phyloP scores from a whole-genome alignment of 345 rosid genomes.

The Eucalyptus brandiana region DNA sequence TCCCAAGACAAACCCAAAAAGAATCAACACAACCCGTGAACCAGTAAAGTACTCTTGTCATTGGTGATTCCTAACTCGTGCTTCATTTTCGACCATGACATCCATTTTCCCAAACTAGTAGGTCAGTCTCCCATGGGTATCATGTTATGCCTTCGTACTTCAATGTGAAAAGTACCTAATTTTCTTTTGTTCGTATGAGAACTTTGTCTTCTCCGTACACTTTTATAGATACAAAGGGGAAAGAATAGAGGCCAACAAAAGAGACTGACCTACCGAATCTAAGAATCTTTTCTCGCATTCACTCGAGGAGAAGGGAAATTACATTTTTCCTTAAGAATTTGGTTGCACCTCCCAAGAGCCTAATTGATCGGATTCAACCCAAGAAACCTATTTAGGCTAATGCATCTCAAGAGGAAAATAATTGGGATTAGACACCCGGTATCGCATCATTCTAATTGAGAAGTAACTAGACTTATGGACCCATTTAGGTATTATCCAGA shows the following conservation, averaged over 20 bases:
- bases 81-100: background rate
- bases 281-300: background rate
- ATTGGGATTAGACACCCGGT: background rate
- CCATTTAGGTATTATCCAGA: too few species aligned
- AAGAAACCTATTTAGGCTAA: background rate
- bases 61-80: background rate
- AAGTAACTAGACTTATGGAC: too few species aligned
- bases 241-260: background rate
- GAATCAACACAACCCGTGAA: background rate
- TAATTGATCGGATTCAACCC: background rate
- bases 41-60: background rate
- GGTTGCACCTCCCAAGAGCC: background rate
- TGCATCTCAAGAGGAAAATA: background rate
- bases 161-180: background rate
- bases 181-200: background rate
- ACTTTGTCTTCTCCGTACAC: background rate
- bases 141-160: background rate
- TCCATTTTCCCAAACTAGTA: background rate
- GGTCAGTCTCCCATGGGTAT: accelerated
- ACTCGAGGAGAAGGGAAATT: background rate
- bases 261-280: background rate
- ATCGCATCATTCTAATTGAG: too few species aligned
- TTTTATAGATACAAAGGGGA: background rate
- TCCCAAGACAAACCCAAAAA: background rate
- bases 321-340: background rate